Percentiles rank a stretch among this genome's conserved stretches.
Evolutionary conservation across 2,329 filamentous ascomycete genomes (phyloP).

Genomic region (Penicillium crustosum): DNA sequence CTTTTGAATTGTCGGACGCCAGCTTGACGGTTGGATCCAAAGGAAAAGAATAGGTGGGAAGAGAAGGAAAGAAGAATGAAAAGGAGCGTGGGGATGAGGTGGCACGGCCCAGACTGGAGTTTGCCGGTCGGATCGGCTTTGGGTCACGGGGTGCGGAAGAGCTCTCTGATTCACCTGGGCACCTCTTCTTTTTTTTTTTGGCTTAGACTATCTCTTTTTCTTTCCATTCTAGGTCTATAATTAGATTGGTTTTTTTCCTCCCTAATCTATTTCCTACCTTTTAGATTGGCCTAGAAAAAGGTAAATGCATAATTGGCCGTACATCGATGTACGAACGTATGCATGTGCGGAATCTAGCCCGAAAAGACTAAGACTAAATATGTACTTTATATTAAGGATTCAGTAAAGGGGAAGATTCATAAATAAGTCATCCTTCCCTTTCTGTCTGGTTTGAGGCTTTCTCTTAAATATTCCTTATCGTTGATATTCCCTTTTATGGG

Average conservation of each 20-base stretch:
- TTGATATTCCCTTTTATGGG: not conserved
- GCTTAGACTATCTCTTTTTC: not conserved
- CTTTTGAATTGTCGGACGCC: slow-evolving; percentile 70
- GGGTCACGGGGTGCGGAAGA: slow-evolving; percentile 21
- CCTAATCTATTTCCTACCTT: not conserved
- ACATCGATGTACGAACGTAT: not conserved
- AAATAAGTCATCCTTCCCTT: not conserved
- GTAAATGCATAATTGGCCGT: slow-evolving; percentile 1
- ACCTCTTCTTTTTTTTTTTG: slow-evolving; percentile 2
- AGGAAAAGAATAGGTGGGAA: slow-evolving; percentile 19
- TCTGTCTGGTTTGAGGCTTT: not conserved
- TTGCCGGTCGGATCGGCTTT: slow-evolving; percentile 23
- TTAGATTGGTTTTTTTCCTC: not conserved
- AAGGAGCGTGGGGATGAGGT: slow-evolving; percentile 32
- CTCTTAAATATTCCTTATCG: not conserved
- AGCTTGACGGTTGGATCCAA: slow-evolving; percentile 20
- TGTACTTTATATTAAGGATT: not conserved
- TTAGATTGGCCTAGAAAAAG: not conserved
- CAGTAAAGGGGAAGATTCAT: not conserved
- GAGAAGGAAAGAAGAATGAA: slow-evolving; percentile 23
- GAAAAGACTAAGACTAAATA: not conserved
- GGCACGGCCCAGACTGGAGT: slow-evolving; percentile 26
- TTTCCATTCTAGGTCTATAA: not conserved
- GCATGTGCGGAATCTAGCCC: slow-evolving; percentile 12
- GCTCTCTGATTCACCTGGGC: slow-evolving; percentile 8